These are phyloP conservation scores for Penicillium canariense DNA, from an alignment of 495 filamentous ascomycete species.

Conservation along the genomic window DNA sequence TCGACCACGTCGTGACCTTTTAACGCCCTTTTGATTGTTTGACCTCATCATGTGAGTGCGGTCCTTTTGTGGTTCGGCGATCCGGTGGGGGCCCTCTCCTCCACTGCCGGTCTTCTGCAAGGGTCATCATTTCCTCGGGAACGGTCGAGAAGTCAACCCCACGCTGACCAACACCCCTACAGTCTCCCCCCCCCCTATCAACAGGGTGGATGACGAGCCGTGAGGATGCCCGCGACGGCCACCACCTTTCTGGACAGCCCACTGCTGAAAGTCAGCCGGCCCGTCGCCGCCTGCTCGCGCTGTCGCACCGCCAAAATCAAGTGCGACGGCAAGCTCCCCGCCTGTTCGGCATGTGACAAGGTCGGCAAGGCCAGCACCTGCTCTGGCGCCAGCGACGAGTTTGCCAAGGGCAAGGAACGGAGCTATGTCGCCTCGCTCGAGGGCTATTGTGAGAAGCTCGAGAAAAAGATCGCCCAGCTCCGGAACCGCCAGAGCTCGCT, in stretches of 20 bases:
- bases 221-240: conserved; percentile 26
- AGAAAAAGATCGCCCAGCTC: conserved; percentile 62
- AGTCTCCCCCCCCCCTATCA: not conserved
- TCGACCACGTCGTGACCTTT: not conserved
- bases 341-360: conserved; percentile 89
- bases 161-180: not conserved
- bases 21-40: not conserved
- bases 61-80: not conserved
- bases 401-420: conserved; percentile 88
- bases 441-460: conserved; percentile 79
- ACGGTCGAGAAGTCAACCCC: too few species aligned
- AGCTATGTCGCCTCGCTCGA: conserved; percentile 94
- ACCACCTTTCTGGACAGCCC: conserved; percentile 63
- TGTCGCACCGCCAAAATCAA: conserved; percentile 92
- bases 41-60: not conserved
- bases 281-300: conserved; percentile 88
- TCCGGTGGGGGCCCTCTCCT: conserved; percentile 1
- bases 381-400: conserved; percentile 91
- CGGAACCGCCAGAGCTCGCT: conserved; percentile 56
- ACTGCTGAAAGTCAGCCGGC: conserved; percentile 81
- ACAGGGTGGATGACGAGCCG: conserved; percentile 9
- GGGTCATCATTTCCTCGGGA: too few species aligned
- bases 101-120: too few species aligned
- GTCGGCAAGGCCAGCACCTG: conserved; percentile 77
- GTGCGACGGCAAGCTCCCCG: conserved; percentile 92